Evolutionary conservation across 306 rosid species (phyloP), one percentile per base, ranked within the genome.

Genomic region (Clitoria ternatea): DNA sequence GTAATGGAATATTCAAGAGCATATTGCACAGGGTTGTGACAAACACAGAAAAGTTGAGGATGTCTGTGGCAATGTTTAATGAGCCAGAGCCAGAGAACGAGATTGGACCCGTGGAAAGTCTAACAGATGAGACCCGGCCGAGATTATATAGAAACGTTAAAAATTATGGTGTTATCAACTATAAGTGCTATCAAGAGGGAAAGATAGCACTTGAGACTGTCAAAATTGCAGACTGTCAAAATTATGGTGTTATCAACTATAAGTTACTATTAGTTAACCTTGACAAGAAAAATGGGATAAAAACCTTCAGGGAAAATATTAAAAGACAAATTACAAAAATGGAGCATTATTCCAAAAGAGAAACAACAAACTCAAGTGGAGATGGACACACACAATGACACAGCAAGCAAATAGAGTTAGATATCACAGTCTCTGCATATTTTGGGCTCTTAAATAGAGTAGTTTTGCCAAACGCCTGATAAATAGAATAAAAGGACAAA

Each of bases 1-100:
- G 86, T 36, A 82, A 79, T 71, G 86, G 84, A 40, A 75, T 79
- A 47, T 79, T 82, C 81, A 70, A 79, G 81, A 83, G 86, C 3
- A 76, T 77, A 26, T 19, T 75, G 76, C 86, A 75, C 18, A 75
- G 81, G 53, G 86, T 75, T 43, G 49, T 75, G 69, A 75, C 81
- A 37, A 79, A 83, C 73, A 55, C 49, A 56, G 69, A 76, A 30
- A 82, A 69, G 69, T 11, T 73, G 68, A 79, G 87, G 67, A 73
- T 82, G 30, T 82, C 85, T 4, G 39, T 79, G 32, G 89, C 85
- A 0, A 19, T 77, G 48, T 82, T 77, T 53, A 29, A 73, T 61
- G 75, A 63, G 26, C 89, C 85, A 49, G 85, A 82, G 19, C 17
- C 70, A n/a, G 83, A 82, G 12, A 79, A 33, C 3, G 85, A 85